Conservation (phyloP, 2,329 filamentous ascomycete genomes). For the Colletotrichum theobromicola region DNA sequence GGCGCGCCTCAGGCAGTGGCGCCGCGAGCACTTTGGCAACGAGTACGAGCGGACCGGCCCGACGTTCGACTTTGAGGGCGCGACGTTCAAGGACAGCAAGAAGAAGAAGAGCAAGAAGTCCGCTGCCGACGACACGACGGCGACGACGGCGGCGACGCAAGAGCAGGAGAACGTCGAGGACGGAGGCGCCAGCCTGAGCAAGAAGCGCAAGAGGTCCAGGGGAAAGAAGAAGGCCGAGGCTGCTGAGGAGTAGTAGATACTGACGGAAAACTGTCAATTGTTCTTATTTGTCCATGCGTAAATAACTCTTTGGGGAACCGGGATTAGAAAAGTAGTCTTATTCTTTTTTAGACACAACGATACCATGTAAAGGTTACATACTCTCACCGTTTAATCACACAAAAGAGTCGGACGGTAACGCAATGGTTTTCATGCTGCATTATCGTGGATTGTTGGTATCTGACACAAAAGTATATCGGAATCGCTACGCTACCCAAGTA, state of each 20-base stretch:
- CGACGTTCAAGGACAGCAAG: conserved; percentile 21
- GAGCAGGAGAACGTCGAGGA: conserved; percentile 29
- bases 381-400: background rate
- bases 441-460: conserved; percentile 1
- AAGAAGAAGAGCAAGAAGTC: conserved; percentile 23
- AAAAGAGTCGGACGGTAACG: background rate
- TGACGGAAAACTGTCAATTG: background rate
- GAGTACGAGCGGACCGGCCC: conserved; percentile 63
- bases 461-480: conserved; percentile 6
- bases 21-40: conserved; percentile 65
- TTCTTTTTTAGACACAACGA: conserved; percentile 13
- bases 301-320: background rate
- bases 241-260: background rate
- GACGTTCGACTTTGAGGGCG: conserved; percentile 60
- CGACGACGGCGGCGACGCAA: background rate
- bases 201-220: conserved; percentile 59
- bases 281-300: background rate
- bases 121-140: conserved; percentile 22
- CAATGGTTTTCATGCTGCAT: background rate
- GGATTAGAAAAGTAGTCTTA: conserved; percentile 7
- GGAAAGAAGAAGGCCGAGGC: conserved; percentile 42
- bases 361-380: conserved; percentile 2
- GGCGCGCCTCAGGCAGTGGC: conserved; percentile 87
- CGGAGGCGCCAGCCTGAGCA: conserved; percentile 37
- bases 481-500: conserved; percentile 1